phyloP scores from a whole-genome alignment of 192 early-diverging fungal species.

The Coemansia pectinata region DNA sequence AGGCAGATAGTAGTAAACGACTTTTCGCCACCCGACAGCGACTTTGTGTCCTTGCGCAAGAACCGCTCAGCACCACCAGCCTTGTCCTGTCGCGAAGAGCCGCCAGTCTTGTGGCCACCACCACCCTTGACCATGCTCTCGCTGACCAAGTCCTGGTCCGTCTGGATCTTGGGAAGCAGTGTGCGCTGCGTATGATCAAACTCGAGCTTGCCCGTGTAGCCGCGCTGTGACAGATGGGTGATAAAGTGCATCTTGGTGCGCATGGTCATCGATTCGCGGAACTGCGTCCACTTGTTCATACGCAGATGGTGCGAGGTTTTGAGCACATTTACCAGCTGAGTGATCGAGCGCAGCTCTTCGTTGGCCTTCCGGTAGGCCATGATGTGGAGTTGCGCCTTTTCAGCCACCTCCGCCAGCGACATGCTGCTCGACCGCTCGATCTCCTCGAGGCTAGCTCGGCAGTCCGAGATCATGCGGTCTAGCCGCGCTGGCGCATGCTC shows the following conservation, averaged over 20 bases:
- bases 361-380: slow-evolving; percentile 60
- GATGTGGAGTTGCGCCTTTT: slow-evolving; percentile 55
- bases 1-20: slow-evolving; percentile 94
- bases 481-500: slow-evolving; percentile 51
- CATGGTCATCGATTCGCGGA: slow-evolving; percentile 73
- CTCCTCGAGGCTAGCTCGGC: slow-evolving; percentile 55
- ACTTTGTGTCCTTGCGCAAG: slow-evolving; percentile 79
- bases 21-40: slow-evolving; percentile 97
- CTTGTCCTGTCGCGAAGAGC: slow-evolving; percentile 8
- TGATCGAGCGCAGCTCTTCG: slow-evolving; percentile 53
- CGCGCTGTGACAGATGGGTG: slow-evolving; percentile 73
- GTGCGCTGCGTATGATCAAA: slow-evolving; percentile 70
- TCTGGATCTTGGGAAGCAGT: slow-evolving; percentile 66
- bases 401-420: slow-evolving; percentile 63
- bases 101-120: not conserved
- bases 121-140: slow-evolving; percentile 11
- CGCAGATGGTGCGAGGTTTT: slow-evolving; percentile 61
- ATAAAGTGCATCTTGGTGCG: slow-evolving; percentile 74
- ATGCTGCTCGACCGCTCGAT: slow-evolving; percentile 62
- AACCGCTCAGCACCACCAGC: slow-evolving; percentile 8
- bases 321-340: slow-evolving; percentile 57
- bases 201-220: slow-evolving; percentile 76
- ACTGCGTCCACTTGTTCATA: slow-evolving; percentile 62
- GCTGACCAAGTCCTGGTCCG: slow-evolving; percentile 42
- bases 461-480: slow-evolving; percentile 63